Base-by-base conservation (phyloP, 2,329 filamentous ascomycete species). In the Fusarium pseudoanthophilum region DNA sequence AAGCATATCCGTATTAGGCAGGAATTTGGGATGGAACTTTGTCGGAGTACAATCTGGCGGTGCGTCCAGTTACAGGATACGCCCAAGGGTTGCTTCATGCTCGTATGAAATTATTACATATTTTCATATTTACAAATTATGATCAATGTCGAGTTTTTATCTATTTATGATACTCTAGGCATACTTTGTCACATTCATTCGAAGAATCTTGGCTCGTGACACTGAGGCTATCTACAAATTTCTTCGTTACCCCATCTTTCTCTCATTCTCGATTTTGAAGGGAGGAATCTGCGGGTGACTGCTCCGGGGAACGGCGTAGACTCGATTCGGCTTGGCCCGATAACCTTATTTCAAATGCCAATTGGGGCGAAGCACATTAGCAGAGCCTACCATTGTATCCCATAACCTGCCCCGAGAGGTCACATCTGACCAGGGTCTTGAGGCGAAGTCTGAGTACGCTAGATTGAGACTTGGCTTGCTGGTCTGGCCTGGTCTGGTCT, bases 281-380 rank as follows among this genome's bases (percentile, higher is more conserved):
- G 45, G 49, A 66, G 67, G 60, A 66, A 68, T 59, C 58, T 49
- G n/a, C 28, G 58, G 59, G 49, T 52, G 48, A 53, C 49, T 59
- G 45, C n/a, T 63, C 60, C 42, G 28, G 37, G 28, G 36, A 58
- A 34, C 55, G 45, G 57, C 58, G 62, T 64, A 55, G 40, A 43
- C 74, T 73, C 55, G 11, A 67, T 75, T 69, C 32, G 72, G 72
- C 37, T 73, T 72, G 70, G 64, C 51, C 53, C 69, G 32, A 67
- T 58, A 76, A 76, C 74, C 65, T 75, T 76, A 76, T 66, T 73
- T 58, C 69, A 64, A 34, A 66, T 71, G 62, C 58, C 60, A 60
- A 70, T 59, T 69, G 52, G 57, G 67, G 70, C 73, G 67, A 68
- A 73, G 69, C 32, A 60, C 52, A 53, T 59, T 37, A 36, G 39